Evolutionary conservation across 1,284 basidiomycete genomes (phyloP), one percentile per base, ranked within the genome.

Genomic region (Fomitopsis schrenkii): DNA sequence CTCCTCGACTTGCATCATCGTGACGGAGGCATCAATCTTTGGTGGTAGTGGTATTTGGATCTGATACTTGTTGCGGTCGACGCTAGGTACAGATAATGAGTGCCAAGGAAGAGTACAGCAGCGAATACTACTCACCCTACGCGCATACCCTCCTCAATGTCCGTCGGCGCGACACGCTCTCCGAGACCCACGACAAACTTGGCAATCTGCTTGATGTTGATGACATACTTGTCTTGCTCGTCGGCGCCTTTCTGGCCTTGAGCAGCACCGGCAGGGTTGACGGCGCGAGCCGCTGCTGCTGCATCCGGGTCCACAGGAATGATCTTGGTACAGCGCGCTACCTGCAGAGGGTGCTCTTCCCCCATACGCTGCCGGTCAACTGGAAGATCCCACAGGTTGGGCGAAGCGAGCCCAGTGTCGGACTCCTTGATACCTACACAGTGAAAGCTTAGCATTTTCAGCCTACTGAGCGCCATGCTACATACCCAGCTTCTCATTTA

Each of bases 1-100:
- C 79, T 99, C 97, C 76, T 99, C 97, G 52, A 99, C 97, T 77
- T 99, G 97, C 97, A 99, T 99, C 97, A 99, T 98, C 15, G 97
- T 99, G 4, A 99, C 97, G 0, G 95, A 97, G 3, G 97, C 95
- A 75, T 99, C 97, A 68, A 99, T 99, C 80, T 97, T 98, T 42
- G 97, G 97, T 48, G 97, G 97, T n/a, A 99, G 79, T n/a, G 97
- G 97, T 66, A 99, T 98, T 78, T 98, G 95, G 67, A 99, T 99
- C 76, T 98, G 96, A 75, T 99, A 99, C 76, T 98, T 98, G 68
- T 91, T 96, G 57, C 94, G 87, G 76, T 95, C 91, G 66, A 95
- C 89, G 65, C 94, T 92, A 60, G 9, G 26, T 6, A 12, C 10
- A 36, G 10, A 33, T 2, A 38, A 38, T 58, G 15, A 63, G 57